phyloP scores from a whole-genome alignment of 2,329 filamentous ascomycete genomes.

The Bimuria novae-zelandiae region DNA sequence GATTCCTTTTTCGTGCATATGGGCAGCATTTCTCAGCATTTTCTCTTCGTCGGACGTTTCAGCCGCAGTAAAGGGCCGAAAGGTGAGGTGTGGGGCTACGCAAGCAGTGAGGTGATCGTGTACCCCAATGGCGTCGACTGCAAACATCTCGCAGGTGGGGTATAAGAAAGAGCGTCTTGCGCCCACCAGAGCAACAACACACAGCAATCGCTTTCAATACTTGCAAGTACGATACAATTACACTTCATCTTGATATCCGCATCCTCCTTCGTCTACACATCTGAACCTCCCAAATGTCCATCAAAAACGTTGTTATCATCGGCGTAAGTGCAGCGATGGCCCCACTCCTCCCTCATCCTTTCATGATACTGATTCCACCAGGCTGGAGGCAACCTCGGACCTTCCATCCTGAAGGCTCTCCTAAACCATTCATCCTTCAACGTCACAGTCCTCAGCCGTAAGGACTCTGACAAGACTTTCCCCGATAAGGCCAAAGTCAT shows the following conservation, averaged over 20 bases:
- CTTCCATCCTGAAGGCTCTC: slow-evolving; percentile 48
- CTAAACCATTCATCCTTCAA: slow-evolving; percentile 52
- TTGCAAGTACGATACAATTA: background rate
- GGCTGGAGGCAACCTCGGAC: slow-evolving; percentile 51
- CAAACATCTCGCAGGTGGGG: background rate
- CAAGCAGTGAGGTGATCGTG: background rate
- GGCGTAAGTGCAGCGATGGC: slow-evolving; percentile 39
- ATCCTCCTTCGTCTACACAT: slow-evolving; percentile 6
- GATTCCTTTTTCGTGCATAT: background rate
- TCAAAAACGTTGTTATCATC: slow-evolving; percentile 52
- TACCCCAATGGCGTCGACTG: background rate
- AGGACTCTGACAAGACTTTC: slow-evolving; percentile 48
- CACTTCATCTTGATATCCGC: slow-evolving; percentile 9
- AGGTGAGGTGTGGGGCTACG: background rate
- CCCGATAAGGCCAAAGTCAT: slow-evolving; percentile 50
- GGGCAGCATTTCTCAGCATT: slow-evolving; percentile 2
- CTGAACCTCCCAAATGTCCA: slow-evolving; percentile 29
- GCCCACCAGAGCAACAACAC: background rate
- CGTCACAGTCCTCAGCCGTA: slow-evolving; percentile 61
- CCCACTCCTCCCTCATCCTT: slow-evolving; percentile 3
- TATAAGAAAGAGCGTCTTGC: background rate
- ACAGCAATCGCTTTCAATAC: background rate
- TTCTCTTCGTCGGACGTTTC: background rate
- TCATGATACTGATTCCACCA: slow-evolving; percentile 19
- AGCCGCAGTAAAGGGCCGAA: background rate